phyloP scores from a whole-genome alignment of 2,329 filamentous ascomycete species.

The Eutypella sp. region DNA sequence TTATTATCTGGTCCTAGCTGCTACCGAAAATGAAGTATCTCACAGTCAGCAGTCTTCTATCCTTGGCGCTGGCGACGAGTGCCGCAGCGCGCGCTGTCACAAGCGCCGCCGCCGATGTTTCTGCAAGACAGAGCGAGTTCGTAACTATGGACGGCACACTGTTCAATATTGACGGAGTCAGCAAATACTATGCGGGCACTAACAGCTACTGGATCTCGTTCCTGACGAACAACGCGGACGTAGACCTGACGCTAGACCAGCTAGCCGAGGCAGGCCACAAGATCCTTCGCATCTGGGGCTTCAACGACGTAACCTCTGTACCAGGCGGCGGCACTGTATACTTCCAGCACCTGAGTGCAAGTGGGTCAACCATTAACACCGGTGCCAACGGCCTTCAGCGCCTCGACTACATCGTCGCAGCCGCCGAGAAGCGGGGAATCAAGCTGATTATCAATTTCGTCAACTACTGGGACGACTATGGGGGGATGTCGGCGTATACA shows the following conservation, averaged over 20 bases:
- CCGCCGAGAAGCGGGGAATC: slow-evolving; percentile 54
- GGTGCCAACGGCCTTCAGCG: slow-evolving; percentile 58
- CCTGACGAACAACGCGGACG: slow-evolving; percentile 46
- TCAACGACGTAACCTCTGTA: slow-evolving; percentile 50
- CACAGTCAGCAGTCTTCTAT: not conserved
- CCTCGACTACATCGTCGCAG: slow-evolving; percentile 58
- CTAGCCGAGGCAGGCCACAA: slow-evolving; percentile 47
- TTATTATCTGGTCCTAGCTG: not conserved
- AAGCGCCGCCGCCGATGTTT: not conserved
- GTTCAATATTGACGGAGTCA: slow-evolving; percentile 37
- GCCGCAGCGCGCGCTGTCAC: not conserved
- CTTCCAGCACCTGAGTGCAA: slow-evolving; percentile 49
- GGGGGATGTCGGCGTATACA: slow-evolving; percentile 59
- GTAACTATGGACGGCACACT: slow-evolving; percentile 20
- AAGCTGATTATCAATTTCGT: slow-evolving; percentile 63
- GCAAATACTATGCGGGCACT: slow-evolving; percentile 44
- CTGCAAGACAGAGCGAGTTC: slow-evolving; percentile 15
- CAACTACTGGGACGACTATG: slow-evolving; percentile 67
- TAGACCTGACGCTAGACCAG: slow-evolving; percentile 47
- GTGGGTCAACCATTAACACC: slow-evolving; percentile 55
- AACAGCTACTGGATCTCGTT: slow-evolving; percentile 51
- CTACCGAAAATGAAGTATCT: not conserved
- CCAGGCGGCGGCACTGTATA: slow-evolving; percentile 36
- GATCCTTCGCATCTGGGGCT: slow-evolving; percentile 58
- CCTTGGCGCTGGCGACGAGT: not conserved